These are phyloP conservation scores for Mycena polygramma DNA, from an alignment of 768 basidiomycete species.

Conservation along the genomic window DNA sequence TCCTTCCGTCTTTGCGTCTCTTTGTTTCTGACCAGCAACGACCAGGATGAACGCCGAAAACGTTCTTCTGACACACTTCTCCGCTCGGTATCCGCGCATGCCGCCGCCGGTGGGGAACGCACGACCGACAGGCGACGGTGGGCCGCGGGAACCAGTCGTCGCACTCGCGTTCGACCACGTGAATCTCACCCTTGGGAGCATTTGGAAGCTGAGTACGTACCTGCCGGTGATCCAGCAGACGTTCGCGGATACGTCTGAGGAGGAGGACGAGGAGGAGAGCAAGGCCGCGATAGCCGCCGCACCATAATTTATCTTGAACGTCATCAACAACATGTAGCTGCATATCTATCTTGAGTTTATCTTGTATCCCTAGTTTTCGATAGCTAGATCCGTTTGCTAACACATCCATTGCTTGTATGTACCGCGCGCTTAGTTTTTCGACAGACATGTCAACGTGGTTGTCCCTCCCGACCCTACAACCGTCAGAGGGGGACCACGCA, in stretches of 20 bases:
- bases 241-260: constrained; percentile 67
- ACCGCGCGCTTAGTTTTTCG: background rate
- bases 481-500: constrained; percentile 25
- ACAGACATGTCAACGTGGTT: constrained; percentile 19
- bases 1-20: constrained; percentile 23
- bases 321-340: constrained; percentile 21
- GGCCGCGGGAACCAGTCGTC: constrained; percentile 58
- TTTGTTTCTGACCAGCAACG: background rate
- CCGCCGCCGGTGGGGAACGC: constrained; percentile 62
- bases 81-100: constrained; percentile 92
- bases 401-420: background rate
- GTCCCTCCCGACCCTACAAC: constrained; percentile 28
- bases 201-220: constrained; percentile 91
- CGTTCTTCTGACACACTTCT: constrained; percentile 95
- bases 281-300: constrained; percentile 28
- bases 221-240: constrained; percentile 76
- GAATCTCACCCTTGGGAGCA: constrained; percentile 76
- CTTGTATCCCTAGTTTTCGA: constrained; percentile 27
- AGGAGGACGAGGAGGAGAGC: constrained; percentile 55
- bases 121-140: constrained; percentile 36
- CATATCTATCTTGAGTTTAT: constrained; percentile 15
- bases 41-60: constrained; percentile 87
- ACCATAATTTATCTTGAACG: constrained; percentile 9
- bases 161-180: constrained; percentile 88
- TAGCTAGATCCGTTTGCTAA: background rate